Conservation (phyloP, 2,329 filamentous ascomycete species). For the Aspergillus candidus region DNA sequence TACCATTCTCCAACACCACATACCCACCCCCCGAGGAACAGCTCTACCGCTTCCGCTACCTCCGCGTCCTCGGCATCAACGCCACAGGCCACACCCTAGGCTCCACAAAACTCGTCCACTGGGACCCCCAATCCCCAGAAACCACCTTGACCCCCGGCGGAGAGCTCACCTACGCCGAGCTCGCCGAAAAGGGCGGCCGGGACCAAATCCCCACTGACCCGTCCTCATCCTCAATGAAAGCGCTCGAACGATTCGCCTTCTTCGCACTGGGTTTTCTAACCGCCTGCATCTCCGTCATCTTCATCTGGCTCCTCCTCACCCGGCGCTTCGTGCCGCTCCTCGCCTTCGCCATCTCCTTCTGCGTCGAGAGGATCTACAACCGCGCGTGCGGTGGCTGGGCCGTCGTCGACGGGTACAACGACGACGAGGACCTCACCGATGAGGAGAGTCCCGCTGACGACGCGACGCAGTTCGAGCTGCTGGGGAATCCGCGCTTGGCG, state of each 20-base stretch:
- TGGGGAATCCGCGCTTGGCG: conserved; percentile 2
- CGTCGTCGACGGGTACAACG: conserved; percentile 3
- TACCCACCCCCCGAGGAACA: conserved; percentile 4
- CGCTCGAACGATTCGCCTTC: background rate
- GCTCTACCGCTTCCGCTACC: conserved; percentile 1
- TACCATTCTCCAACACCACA: conserved; percentile 3
- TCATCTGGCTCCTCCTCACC: background rate
- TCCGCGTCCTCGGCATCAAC: conserved; percentile 21
- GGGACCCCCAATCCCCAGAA: conserved; percentile 15
- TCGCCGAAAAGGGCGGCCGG: background rate
- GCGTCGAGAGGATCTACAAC: background rate
- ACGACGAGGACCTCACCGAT: conserved; percentile 9
- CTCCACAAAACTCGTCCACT: conserved; percentile 13
- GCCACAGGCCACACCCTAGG: conserved; percentile 15
- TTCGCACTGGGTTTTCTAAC: background rate
- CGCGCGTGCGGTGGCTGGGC: conserved; percentile 5
- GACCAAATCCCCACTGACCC: background rate
- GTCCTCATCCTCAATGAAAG: background rate
- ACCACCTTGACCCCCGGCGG: conserved; percentile 8
- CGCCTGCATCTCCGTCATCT: background rate
- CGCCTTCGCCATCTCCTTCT: no score
- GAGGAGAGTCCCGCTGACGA: conserved; percentile 8
- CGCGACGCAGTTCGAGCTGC: conserved; percentile 10
- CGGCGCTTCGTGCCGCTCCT: no score
- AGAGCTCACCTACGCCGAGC: background rate